Conservation (phyloP, 257 asterid genomes). For the Solanum boliviense region DNA sequence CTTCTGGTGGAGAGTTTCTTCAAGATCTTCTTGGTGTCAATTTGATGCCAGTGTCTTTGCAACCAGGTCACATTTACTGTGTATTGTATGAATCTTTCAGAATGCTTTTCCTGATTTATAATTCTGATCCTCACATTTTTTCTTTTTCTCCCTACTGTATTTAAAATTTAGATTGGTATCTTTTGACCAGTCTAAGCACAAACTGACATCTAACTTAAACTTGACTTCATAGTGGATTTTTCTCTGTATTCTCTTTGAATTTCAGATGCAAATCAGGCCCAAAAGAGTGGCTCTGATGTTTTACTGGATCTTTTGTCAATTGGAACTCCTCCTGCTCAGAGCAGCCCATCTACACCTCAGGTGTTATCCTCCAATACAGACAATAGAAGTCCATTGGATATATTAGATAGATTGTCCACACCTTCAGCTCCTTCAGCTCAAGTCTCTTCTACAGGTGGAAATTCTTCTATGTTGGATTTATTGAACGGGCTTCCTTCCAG, state of each 20-base stretch:
- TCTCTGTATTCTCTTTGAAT: conserved; percentile 2
- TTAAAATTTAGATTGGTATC: not conserved
- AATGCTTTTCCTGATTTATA: not conserved
- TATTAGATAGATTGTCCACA: conserved; percentile 39
- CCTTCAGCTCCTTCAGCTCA: conserved; percentile 42
- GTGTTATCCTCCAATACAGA: conserved; percentile 43
- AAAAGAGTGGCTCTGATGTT: conserved; percentile 56
- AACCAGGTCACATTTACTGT: conserved; percentile 38
- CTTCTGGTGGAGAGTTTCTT: conserved; percentile 83
- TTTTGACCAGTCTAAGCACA: not conserved
- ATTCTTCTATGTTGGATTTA: conserved; percentile 76
- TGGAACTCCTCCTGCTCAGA: conserved; percentile 70
- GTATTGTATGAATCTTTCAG: not conserved
- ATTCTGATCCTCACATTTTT: not conserved
- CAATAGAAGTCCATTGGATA: conserved; percentile 36
- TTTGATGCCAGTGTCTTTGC: conserved; percentile 38
- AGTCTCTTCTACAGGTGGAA: conserved; percentile 33
- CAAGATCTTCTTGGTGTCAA: conserved; percentile 89
- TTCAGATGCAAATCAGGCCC: conserved; percentile 53
- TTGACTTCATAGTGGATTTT: not conserved
- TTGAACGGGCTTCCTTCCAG: conserved; percentile 65
- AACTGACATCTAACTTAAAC: not conserved
- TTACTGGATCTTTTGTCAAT: conserved; percentile 81
- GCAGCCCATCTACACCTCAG: conserved; percentile 37
- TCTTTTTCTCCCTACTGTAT: not conserved